A percentile compares a stretch with the other conserved stretches of the same genome.
Conservation (phyloP, 2,329 filamentous ascomycete genomes). For the Parafenestella ontariensis region DNA sequence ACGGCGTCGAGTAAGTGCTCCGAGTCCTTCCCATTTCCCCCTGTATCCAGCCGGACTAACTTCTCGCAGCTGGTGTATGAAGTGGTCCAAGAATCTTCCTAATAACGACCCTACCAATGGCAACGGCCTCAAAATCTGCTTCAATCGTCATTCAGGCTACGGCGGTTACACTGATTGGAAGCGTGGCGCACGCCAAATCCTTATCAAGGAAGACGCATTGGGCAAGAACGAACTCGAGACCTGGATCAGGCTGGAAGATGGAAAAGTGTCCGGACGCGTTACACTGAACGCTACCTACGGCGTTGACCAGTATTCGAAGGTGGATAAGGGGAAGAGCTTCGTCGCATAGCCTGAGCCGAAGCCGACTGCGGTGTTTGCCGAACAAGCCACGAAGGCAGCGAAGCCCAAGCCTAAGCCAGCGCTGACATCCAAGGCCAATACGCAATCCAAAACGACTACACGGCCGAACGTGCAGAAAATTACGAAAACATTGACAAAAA, state of each 20-base stretch:
- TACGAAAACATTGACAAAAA: not conserved
- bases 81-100: constrained; percentile 43
- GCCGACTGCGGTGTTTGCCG: not conserved
- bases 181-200: constrained; percentile 65
- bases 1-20: constrained; percentile 46
- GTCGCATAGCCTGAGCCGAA: constrained; percentile 5
- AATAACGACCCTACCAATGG: constrained; percentile 47
- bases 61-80: constrained; percentile 47
- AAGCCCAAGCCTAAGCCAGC: not conserved
- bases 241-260: constrained; percentile 68
- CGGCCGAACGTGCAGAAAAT: not conserved
- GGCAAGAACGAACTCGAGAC: constrained; percentile 58
- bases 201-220: constrained; percentile 55
- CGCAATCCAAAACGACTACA: not conserved
- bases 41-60: not conserved
- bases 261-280: constrained; percentile 59
- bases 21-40: not conserved
- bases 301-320: constrained; percentile 58
- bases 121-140: constrained; percentile 60
- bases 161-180: constrained; percentile 72
- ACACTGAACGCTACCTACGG: constrained; percentile 67
- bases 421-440: not conserved
- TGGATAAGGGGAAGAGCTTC: constrained; percentile 14
- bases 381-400: not conserved
- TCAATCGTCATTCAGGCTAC: constrained; percentile 72